Percentiles rank a stretch among this genome's conserved stretches.
These are phyloP conservation scores for Stachybotrys chlorohalonatus DNA, from an alignment of 2,329 filamentous ascomycete genomes.

Conservation along the genomic window DNA sequence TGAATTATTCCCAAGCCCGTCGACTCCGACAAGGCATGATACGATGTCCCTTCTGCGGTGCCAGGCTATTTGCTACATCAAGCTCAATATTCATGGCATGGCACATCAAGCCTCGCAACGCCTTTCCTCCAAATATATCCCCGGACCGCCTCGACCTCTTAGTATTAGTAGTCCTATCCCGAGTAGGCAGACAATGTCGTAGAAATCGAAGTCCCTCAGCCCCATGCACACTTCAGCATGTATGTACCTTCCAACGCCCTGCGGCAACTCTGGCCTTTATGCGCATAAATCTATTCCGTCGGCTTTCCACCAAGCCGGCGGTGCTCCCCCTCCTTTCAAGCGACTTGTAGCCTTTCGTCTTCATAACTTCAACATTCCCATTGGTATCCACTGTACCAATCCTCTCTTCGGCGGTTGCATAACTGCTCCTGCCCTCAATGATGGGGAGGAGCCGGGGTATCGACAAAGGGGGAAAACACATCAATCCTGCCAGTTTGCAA, in stretches of 20 bases:
- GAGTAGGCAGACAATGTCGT: no score
- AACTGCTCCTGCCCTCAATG: background rate
- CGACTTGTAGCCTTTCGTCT: background rate
- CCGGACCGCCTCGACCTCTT: background rate
- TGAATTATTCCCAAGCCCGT: background rate
- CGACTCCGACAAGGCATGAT: background rate
- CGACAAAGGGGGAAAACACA: constrained; percentile 1
- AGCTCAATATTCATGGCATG: background rate
- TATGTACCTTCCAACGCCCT: no score
- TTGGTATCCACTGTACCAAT: background rate
- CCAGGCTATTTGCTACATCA: background rate
- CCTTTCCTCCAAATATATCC: background rate
- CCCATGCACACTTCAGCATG: no score
- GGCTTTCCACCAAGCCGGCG: background rate
- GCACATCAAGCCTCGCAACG: background rate
- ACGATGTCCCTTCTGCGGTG: background rate
- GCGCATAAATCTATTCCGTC: background rate
- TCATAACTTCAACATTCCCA: background rate
- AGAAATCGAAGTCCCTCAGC: no score
- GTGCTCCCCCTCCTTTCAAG: background rate
- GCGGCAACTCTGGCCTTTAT: no score
- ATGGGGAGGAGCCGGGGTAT: background rate
- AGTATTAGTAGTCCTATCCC: background rate
- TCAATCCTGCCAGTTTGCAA: constrained; percentile 6
- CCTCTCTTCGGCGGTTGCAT: background rate